phyloP scores from a whole-genome alignment of 164 flowering plant species.

The Protea cynaroides region DNA sequence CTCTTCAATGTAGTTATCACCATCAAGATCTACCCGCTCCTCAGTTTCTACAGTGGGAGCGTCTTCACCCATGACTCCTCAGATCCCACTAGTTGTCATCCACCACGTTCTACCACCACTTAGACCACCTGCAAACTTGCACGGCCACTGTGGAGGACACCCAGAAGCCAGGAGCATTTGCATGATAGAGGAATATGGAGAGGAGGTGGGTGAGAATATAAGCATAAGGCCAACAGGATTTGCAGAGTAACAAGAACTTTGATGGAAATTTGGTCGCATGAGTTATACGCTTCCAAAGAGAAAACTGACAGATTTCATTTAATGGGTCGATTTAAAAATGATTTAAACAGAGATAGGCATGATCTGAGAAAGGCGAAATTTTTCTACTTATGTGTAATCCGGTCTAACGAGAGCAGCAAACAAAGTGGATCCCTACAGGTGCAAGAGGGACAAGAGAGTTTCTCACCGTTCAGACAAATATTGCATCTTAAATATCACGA shows the following conservation, averaged over 20 bases:
- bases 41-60: slow-evolving; percentile 46
- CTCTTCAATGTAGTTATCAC: slow-evolving; percentile 76
- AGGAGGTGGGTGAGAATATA: slow-evolving; percentile 17
- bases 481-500: neutral
- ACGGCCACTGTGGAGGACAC: slow-evolving; percentile 31
- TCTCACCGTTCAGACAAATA: neutral
- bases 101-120: slow-evolving; percentile 11
- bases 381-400: slow-evolving; percentile 11
- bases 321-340: slow-evolving; percentile 11
- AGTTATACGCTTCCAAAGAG: slow-evolving; percentile 17
- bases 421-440: slow-evolving; percentile 26
- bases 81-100: slow-evolving; percentile 9
- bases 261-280: slow-evolving; percentile 18
- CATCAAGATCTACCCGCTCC: slow-evolving; percentile 88
- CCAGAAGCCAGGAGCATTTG: slow-evolving; percentile 30
- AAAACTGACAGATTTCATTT: slow-evolving; percentile 13
- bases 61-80: slow-evolving; percentile 51
- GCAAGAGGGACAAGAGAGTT: slow-evolving; percentile 25
- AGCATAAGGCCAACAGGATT: slow-evolving; percentile 23
- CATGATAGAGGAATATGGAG: slow-evolving; percentile 20
- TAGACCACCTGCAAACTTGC: slow-evolving; percentile 32
- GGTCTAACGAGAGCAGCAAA: slow-evolving; percentile 11
- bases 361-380: slow-evolving; percentile 15
- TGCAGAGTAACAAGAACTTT: slow-evolving; percentile 20
- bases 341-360: slow-evolving; percentile 10